Evolutionary conservation across 768 basidiomycete genomes (phyloP).

Genomic region (Scleroderma bovista): DNA sequence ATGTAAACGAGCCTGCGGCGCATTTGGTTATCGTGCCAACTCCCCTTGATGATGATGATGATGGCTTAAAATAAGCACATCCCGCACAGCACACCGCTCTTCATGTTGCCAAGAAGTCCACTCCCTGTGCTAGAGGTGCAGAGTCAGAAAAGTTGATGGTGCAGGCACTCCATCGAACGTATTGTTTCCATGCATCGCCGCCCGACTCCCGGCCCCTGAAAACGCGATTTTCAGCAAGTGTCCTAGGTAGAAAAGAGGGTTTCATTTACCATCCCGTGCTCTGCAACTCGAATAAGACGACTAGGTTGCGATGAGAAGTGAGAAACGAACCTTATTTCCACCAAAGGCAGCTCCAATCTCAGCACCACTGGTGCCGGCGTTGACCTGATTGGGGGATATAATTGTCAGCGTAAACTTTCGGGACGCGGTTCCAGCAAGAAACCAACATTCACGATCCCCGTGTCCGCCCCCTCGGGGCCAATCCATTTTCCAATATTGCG

Average conservation of each 20-base stretch:
- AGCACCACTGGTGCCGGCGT: conserved; percentile 63
- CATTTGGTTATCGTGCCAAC: conserved; percentile 7
- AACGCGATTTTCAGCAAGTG: conserved; percentile 16
- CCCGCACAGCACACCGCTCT: conserved; percentile 3
- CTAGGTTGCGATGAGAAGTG: conserved; percentile 7
- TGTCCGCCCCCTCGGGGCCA: conserved; percentile 82
- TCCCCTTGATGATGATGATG: conserved; percentile 5
- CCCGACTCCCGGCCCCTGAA: conserved; percentile 91
- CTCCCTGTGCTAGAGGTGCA: conserved; percentile 89
- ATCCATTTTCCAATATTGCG: conserved; percentile 88
- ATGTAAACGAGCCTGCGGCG: conserved; percentile 22
- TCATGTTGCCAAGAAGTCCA: conserved; percentile 60
- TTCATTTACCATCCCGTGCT: conserved; percentile 74
- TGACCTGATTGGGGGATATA: conserved; percentile 39
- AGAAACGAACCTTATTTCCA: conserved; percentile 72
- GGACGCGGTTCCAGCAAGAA: neutral
- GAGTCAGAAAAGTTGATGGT: conserved; percentile 91
- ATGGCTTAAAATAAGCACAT: conserved; percentile 1
- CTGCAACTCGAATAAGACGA: conserved; percentile 33
- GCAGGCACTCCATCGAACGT: conserved; percentile 87
- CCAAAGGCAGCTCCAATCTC: conserved; percentile 88
- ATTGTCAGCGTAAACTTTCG: neutral
- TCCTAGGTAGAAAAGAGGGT: conserved; percentile 9
- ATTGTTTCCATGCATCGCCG: conserved; percentile 98
- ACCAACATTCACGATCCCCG: conserved; percentile 88